Percentiles rank a stretch among this genome's conserved stretches.
Evolutionary conservation across 257 asterid species (phyloP).

Genomic region (Plantago elongata): DNA sequence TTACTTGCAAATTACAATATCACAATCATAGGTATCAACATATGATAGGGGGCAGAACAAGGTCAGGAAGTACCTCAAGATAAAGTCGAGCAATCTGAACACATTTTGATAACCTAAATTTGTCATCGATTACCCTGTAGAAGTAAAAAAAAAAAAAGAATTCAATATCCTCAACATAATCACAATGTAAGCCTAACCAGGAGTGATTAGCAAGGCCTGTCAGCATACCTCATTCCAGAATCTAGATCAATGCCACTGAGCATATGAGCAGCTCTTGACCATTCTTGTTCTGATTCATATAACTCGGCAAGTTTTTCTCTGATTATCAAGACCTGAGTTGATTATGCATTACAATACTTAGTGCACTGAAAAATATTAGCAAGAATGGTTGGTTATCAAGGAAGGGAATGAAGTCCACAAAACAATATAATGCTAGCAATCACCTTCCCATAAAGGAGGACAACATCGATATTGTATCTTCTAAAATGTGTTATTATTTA

Average conservation of each 20-base stretch:
- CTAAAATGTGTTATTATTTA: no score
- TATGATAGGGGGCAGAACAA: background rate
- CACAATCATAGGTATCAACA: background rate
- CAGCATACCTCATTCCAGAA: slow-evolving; percentile 89
- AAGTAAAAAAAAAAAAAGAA: slow-evolving; percentile 15
- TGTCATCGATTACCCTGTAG: slow-evolving; percentile 85
- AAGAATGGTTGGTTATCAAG: no score
- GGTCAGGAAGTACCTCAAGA: slow-evolving; percentile 63
- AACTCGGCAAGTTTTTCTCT: slow-evolving; percentile 92
- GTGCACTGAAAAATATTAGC: background rate
- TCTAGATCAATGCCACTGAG: slow-evolving; percentile 98
- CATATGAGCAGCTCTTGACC: slow-evolving; percentile 99
- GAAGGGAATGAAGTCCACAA: background rate
- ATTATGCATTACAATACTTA: background rate
- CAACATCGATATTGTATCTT: no score
- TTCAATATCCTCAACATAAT: slow-evolving; percentile 2
- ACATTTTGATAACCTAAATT: slow-evolving; percentile 82
- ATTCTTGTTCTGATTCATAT: slow-evolving; percentile 86
- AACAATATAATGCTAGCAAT: no score
- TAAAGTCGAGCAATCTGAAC: slow-evolving; percentile 95
- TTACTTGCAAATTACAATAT: background rate
- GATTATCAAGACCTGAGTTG: slow-evolving; percentile 69
- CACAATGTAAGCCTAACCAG: slow-evolving; percentile 3
- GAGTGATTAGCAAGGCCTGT: slow-evolving; percentile 10
- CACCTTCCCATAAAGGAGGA: no score